Evolutionary conservation across 202 grass and related monocot species (phyloP).

Genomic region (Dendrocalamus latiflorus): DNA sequence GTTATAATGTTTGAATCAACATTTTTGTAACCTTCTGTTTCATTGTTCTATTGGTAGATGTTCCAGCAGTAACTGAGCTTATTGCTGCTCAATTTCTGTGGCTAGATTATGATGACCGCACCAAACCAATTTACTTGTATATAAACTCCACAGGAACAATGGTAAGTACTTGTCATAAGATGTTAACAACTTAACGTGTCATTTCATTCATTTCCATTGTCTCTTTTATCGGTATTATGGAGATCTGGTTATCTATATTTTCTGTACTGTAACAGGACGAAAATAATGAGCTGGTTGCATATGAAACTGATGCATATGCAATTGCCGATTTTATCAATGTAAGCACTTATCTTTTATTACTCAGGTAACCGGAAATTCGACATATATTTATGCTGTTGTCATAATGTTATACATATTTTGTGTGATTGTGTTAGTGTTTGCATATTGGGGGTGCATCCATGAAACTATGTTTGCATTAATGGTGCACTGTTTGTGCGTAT

Average conservation of each 20-base stretch:
- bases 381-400: neutral
- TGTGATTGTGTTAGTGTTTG: neutral
- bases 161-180: conserved; percentile 37
- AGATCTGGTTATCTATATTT: neutral
- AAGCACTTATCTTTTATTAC: conserved; percentile 28
- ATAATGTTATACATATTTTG: neutral
- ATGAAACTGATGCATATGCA: conserved; percentile 67
- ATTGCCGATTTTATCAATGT: conserved; percentile 83
- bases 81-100: conserved; percentile 74
- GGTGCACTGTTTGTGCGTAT: neutral
- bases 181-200: neutral
- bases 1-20: too few relatives aligned
- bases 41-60: too few relatives aligned
- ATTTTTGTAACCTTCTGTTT: too few relatives aligned
- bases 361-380: neutral
- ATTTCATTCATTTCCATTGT: neutral
- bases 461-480: neutral
- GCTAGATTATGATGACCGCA: conserved; percentile 70
- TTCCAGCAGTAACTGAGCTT: conserved; percentile 89
- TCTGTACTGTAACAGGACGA: conserved; percentile 49
- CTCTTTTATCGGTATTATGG: neutral
- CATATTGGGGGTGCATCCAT: neutral
- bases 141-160: conserved; percentile 72
- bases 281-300: conserved; percentile 64
- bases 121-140: conserved; percentile 83